These are phyloP conservation scores for Trichophyton schoenleinii DNA, from an alignment of 2,329 filamentous ascomycete genomes.

Conservation along the genomic window DNA sequence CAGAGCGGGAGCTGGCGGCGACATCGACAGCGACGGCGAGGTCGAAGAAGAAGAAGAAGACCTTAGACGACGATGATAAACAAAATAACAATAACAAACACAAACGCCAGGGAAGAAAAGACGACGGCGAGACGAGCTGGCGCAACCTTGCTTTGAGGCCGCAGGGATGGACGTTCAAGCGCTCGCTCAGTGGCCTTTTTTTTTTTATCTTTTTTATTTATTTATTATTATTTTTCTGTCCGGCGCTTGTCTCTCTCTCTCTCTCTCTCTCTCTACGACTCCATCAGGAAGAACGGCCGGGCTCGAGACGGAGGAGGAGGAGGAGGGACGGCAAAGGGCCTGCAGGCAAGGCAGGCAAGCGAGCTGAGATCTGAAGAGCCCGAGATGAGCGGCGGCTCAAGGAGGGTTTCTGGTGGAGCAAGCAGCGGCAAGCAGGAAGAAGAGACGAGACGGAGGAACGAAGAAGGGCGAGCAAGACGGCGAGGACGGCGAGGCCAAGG, in stretches of 20 bases:
- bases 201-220: neutral
- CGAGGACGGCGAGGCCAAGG: neutral
- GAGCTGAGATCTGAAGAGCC: neutral
- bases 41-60: too few relatives aligned
- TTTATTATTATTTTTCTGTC: too few relatives aligned
- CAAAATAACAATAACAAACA: neutral
- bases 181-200: neutral
- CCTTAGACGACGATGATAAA: neutral
- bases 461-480: neutral
- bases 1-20: neutral
- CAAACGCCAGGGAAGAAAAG: neutral
- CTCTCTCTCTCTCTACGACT: neutral
- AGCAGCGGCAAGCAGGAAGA: neutral
- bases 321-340: neutral
- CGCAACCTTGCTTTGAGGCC: neutral
- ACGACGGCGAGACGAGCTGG: neutral
- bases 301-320: neutral
- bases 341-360: neutral
- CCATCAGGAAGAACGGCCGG: neutral
- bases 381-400: slow-evolving; percentile 1
- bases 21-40: neutral
- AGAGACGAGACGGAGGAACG: neutral
- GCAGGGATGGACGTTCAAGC: neutral
- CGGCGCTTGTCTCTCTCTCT: neutral
- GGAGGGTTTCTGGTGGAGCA: neutral